A percentile compares a stretch with the other conserved stretches of the same genome.
Conservation (phyloP, 352 stramenopile species). For the Globisporangium cylindrosporum region DNA sequence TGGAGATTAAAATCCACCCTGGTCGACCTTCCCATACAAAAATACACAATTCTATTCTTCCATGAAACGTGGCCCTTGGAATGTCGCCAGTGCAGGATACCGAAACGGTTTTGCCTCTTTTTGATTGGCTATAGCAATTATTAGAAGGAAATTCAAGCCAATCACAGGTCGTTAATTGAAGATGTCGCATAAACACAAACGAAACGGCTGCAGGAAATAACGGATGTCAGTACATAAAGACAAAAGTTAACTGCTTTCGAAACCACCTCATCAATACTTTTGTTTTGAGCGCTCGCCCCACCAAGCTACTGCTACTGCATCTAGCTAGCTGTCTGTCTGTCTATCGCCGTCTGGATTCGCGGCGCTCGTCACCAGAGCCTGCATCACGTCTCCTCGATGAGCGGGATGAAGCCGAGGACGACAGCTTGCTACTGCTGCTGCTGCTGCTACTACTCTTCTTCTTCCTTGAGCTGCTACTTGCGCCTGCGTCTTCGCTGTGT, state of each 20-base stretch:
- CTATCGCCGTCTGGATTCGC: slow-evolving; percentile 6
- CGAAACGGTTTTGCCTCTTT: neutral
- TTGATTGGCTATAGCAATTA: neutral
- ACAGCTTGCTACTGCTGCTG: slow-evolving; percentile 23
- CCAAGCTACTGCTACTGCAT: neutral
- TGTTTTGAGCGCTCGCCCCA: neutral
- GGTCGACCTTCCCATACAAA: too few relatives aligned
- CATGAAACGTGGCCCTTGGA: neutral
- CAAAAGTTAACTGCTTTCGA: neutral
- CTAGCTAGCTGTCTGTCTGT: too few relatives aligned
- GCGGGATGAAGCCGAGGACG: slow-evolving; percentile 12
- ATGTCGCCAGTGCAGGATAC: neutral
- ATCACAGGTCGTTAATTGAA: neutral
- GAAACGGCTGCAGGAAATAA: neutral
- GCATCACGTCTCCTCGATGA: slow-evolving; percentile 13
- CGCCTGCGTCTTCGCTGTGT: slow-evolving; percentile 15
- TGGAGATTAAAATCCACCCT: too few relatives aligned
- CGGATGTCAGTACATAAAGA: neutral
- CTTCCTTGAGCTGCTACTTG: slow-evolving; percentile 4
- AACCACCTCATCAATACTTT: neutral
- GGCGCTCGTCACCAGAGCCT: slow-evolving; percentile 5
- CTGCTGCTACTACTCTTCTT: slow-evolving; percentile 21
- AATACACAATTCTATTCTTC: too few relatives aligned
- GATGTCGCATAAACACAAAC: neutral
- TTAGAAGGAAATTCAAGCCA: neutral